A percentile compares a stretch with the other conserved stretches of the same genome.
Conservation (phyloP, 805 yeast genomes). For the Hyphopichia homilentoma region DNA sequence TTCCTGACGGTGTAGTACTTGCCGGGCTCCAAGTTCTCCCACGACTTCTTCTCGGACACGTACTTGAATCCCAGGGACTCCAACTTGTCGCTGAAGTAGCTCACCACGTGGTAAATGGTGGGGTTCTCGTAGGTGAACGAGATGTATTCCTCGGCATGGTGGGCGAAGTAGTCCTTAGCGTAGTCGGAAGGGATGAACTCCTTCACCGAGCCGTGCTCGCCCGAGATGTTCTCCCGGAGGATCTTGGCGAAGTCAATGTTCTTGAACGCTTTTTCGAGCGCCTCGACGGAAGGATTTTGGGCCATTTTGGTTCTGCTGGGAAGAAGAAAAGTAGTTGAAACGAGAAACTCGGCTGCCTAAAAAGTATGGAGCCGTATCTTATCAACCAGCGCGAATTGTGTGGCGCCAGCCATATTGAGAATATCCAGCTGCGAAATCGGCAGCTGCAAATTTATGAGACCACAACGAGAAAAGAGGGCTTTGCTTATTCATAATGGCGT, state of each 20-base stretch:
- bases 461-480: too few relatives aligned
- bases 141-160: constrained; percentile 49
- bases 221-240: not conserved
- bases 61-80: constrained; percentile 60
- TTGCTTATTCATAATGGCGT: too few relatives aligned
- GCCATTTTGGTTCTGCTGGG: too few relatives aligned
- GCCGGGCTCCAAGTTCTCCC: constrained; percentile 48
- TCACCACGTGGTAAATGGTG: constrained; percentile 70
- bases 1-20: constrained; percentile 66
- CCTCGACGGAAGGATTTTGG: too few relatives aligned
- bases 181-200: constrained; percentile 6
- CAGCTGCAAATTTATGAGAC: too few relatives aligned
- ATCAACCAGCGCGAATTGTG: too few relatives aligned
- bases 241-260: constrained; percentile 1
- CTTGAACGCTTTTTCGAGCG: too few relatives aligned
- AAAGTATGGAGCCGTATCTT: too few relatives aligned
- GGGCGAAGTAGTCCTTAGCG: constrained; percentile 16
- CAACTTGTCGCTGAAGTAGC: constrained; percentile 45
- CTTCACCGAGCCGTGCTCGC: not conserved
- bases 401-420: too few relatives aligned
- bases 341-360: too few relatives aligned
- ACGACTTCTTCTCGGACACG: constrained; percentile 58
- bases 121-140: constrained; percentile 72
- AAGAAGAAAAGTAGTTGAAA: too few relatives aligned
- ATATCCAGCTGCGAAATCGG: too few relatives aligned